phyloP scores from a whole-genome alignment of 495 filamentous ascomycete genomes.

The Penicillium paxilli region DNA sequence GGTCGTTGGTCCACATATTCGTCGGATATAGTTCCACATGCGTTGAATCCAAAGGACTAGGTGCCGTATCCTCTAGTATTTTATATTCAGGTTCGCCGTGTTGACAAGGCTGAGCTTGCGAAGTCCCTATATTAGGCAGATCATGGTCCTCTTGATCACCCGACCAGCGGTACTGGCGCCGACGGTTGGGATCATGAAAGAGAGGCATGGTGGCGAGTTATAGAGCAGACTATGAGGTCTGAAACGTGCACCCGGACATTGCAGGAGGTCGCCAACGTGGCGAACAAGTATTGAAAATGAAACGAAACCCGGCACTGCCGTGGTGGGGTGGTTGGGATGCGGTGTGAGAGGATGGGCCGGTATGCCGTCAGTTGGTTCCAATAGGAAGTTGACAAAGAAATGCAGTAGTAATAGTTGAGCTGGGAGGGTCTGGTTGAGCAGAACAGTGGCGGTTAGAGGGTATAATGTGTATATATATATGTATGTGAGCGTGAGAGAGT shows the following conservation, averaged over 20 bases:
- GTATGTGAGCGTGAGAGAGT: no score
- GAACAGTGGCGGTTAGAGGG: no score
- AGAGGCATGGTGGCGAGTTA: constrained; percentile 38
- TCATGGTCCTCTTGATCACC: constrained; percentile 24
- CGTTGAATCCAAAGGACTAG: neutral
- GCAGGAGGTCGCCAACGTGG: constrained; percentile 23
- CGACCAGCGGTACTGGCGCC: constrained; percentile 31
- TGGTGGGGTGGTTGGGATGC: constrained; percentile 26
- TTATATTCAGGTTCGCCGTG: constrained; percentile 1
- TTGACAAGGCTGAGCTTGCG: constrained; percentile 6
- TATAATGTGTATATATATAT: constrained; percentile 6
- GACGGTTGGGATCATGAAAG: constrained; percentile 40
- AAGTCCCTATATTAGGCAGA: constrained; percentile 12
- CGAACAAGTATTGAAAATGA: constrained; percentile 15
- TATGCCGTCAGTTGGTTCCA: constrained; percentile 11
- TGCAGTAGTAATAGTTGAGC: constrained; percentile 1
- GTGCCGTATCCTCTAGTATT: constrained; percentile 4
- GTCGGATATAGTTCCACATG: constrained; percentile 11
- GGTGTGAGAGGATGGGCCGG: constrained; percentile 20
- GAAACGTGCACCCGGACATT: constrained; percentile 16
- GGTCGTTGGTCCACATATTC: constrained; percentile 44
- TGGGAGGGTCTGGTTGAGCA: no score
- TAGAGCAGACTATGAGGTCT: constrained; percentile 13
- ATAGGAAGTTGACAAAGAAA: constrained; percentile 21
- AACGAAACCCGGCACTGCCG: constrained; percentile 14